Evolutionary conservation across 257 asterid species (phyloP), one percentile per base, ranked within the genome.

Genomic region (Solanum dulcamara): DNA sequence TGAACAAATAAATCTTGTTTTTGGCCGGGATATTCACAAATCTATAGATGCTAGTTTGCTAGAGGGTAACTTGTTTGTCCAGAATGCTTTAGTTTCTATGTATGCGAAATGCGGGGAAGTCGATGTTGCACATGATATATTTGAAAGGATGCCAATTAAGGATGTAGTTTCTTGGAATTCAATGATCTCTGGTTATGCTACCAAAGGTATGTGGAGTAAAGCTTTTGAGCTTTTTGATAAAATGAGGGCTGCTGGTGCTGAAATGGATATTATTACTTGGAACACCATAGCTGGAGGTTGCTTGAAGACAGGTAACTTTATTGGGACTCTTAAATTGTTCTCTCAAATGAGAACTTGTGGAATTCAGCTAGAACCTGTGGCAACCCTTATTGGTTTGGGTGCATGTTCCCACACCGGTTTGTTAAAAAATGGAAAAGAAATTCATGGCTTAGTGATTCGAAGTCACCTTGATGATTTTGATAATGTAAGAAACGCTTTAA

Each of bases 101-200:
- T 94, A 93, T 79, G 95, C 92, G 53, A 96, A 94, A 85, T 94
- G 94, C 84, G 96, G 97, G 80, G 97, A 93, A 74, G 82, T 93
- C 30, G 91, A 88, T 71, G 87, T 88, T 84, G 94, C 99, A 37
- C 93, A 90, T 33, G 86, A 85, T 70, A 83, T 96, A 44, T 96
- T 96, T 88, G 93, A 93, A 30, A 64, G 86, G 48, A 93, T 93
- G 90, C 88, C 86, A 14, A 89, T 87, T 81, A 96, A 89, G 88
- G 98, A 96, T 87, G 90, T 90, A 50, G 93, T 96, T 57, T 90
- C 99, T 0, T 96, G 98, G 96, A 96, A 94, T 89, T 86, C 99
- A 17, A 92, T 94, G 84, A 94, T 96, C 77, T 91, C 94, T 44
- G 93, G 84, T 74, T 94, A 93, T 91, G 96, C 96, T 71, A 91